Base-by-base conservation (phyloP, 2,329 filamentous ascomycete genomes). In the Xylariaceae sp. region DNA sequence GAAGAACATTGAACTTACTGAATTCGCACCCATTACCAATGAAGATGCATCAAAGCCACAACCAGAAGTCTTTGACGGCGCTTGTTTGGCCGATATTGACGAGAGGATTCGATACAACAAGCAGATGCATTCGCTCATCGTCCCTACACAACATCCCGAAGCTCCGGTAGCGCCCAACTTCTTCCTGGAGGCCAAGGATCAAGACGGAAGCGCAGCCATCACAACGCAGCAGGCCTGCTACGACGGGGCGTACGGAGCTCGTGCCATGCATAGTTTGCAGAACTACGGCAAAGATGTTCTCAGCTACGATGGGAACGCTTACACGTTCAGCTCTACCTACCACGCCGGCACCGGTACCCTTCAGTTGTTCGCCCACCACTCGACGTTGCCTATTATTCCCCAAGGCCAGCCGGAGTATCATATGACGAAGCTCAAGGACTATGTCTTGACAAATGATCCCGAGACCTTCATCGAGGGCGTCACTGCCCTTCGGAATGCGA, bases 291-390 rank as follows among this genome's bases (percentile, higher is more conserved):
- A 42, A 6, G n/a, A 55, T 2, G 66, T 71, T 53, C 67, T 66
- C 2, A 30, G 60, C 8, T 77, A 74, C 62, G 73, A 79, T 61
- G 69, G 70, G 47, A 71, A 74, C 30, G 70, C 76, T 5, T 73
- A 75, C 63, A 72, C 73, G 0, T 72, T 76, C 30, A 73, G 70
- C 44, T 71, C 72, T 3, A 76, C 61, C 2, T 78, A 78, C 60
- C 65, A 74, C 49, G 51, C 57, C 56, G 37, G 37, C 6, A 42
- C 37, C 3, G 73, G 75, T 49, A 13, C 0, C 6, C 74, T 79
- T n/a, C 65, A 70, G 60, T 60, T 78, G 51, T 78, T 73, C 58
- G 68, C 75, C 51, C 71, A 73, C 62, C 69, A 78, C 62, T 18
- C 66, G 55, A 73, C 68, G n/a, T 66, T 67, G 44, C 72, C 74